Evolutionary conservation across 1,284 basidiomycete genomes (phyloP), one percentile per base, ranked within the genome.

Genomic region (Bondarzewia mesenterica): DNA sequence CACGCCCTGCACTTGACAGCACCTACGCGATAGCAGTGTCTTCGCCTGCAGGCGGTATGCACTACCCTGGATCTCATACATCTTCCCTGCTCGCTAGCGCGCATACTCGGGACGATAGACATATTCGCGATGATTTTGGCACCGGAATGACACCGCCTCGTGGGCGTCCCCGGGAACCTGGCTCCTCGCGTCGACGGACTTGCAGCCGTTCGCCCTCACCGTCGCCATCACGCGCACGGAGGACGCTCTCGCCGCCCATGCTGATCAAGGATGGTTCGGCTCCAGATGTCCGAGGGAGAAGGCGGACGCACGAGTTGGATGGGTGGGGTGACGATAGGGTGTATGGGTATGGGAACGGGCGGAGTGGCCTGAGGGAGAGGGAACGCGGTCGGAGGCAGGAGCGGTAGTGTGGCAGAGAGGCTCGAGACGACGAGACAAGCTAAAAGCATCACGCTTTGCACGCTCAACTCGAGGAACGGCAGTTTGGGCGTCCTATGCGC

Each of bases 341-440:
- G 12, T 77, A 74, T 23, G 80, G 80, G 7, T 77, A 64, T 49
- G 80, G 78, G 8, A 62, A 66, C 29, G 80, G 80, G 45, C 72
- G 80, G 46, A 82, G 77, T 50, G 80, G 79, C 8, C 60, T 82
- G 44, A 51, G 74, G 51, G 70, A 74, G 52, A 70, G 80, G 35
- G 75, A 74, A 57, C 16, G 25, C 16, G 42, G 47, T 4, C 14
- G 49, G 47, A 36, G 53, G 49, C 27, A 37, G 25, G 42, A 21
- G 22, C 21, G 42, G 29, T 25, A 29, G 14, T 20, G 32, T 32
- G 5, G n/a, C n/a, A n/a, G 44, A 42, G 41, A 36, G 40, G 44
- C 43, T 21, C 39, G 22, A 12, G 35, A 42, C 42, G 16, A 18
- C 38, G 16, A 10, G 18, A 18, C 38, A 40, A 32, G 29, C 29